Evolutionary conservation across 2,329 filamentous ascomycete genomes (phyloP).

Genomic region (Verticillium longisporum): DNA sequence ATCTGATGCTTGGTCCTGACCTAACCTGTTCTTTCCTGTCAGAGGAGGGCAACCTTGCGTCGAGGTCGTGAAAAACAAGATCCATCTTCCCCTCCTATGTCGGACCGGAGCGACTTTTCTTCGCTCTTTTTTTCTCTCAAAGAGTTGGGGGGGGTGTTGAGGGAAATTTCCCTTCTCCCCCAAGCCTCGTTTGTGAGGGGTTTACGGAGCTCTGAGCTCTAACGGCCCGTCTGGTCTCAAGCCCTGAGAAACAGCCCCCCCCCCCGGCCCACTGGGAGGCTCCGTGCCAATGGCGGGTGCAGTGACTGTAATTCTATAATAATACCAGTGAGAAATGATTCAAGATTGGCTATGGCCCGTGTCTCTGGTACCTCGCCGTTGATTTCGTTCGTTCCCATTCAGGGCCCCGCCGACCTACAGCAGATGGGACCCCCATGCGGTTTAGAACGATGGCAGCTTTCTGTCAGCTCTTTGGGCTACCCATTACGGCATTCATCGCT

Average conservation of each 20-base stretch:
- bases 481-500: not conserved
- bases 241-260: not conserved
- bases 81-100: not conserved
- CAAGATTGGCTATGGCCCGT: not conserved
- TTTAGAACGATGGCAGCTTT: not conserved
- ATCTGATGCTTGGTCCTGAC: not conserved
- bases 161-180: not conserved
- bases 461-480: not conserved
- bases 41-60: not conserved
- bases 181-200: not conserved
- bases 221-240: not conserved
- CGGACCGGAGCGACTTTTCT: not conserved
- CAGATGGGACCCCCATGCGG: not conserved
- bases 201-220: not conserved
- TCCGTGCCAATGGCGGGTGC: not conserved
- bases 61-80: not conserved
- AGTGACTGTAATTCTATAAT: not conserved
- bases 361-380: not conserved
- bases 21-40: not conserved
- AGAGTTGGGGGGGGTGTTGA: not conserved
- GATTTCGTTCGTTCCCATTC: not conserved
- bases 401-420: not conserved
- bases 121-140: not conserved
- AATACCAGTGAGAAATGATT: not conserved
- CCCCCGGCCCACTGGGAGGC: not conserved